Evolutionary conservation across 1,284 basidiomycete species (phyloP), one percentile per base, ranked within the genome.

Genomic region (Hypsizygus ulmarius): DNA sequence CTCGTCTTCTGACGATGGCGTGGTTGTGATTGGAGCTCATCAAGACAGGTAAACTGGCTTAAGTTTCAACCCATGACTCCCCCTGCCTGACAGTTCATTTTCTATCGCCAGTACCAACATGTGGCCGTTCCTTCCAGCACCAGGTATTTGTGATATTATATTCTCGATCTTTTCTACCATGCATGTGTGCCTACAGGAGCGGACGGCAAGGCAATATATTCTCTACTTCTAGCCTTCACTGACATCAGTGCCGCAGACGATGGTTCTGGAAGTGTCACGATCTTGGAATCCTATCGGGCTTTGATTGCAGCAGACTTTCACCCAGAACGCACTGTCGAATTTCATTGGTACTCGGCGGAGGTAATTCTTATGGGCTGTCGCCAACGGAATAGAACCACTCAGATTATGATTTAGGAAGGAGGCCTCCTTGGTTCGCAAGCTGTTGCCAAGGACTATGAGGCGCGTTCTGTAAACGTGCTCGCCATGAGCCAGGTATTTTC

Each of bases 281-380:
- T 96, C 55, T 74, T 99, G 34, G 93, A 96, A 70, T 80, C 91
- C 8, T 93, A 97, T 66, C 83, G 90, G 29, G 87, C 83, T 1
- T 77, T 99, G 49, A 74, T 94, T 54, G 74, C 78, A n/a, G 77
- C 85, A 39, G 81, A 86, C 59, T 97, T 89, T 73, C 78, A 70
- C 15, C 93, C 96, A 16, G 70, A 74, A 38, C 81, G 81, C 46
- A 78, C 90, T 14, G 80, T 98, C 49, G 94, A 98, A 65, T 96
- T 97, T 68, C 94, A 97, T 66, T 99, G 90, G 87, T 98, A 93
- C 66, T 90, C 89, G 44, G 94, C 93, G 39, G 93, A 97, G 71
- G 86, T 83, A 59, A 52, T 62, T 53, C 30, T 27, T 39, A 43
- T 37, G 37, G 40, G 45, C 33, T 39, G 47, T 21, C 32, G 52